A percentile compares a stretch with the other conserved stretches of the same genome.
Evolutionary conservation across 2,329 filamentous ascomycete species (phyloP).

Genomic region (Ilyonectria robusta): DNA sequence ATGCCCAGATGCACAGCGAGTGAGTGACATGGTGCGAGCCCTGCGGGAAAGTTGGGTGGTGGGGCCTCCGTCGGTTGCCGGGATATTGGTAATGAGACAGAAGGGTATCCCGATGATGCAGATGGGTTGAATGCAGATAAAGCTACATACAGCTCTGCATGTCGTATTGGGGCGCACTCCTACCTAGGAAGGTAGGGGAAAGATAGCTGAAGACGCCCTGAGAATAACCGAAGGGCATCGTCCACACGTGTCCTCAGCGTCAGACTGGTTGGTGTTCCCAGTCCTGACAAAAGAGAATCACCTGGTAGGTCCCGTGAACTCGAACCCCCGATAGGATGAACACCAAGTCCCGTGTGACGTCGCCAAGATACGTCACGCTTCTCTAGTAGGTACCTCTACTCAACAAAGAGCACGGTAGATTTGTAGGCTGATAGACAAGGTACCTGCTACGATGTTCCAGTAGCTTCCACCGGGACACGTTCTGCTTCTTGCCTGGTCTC

Average conservation of each 20-base stretch:
- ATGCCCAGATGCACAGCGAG: constrained; percentile 6
- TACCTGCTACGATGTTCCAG: not conserved
- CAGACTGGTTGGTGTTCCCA: constrained; percentile 1
- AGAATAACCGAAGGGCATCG: not conserved
- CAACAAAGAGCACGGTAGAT: not conserved
- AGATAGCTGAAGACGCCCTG: not conserved
- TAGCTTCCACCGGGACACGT: not conserved
- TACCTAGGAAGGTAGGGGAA: not conserved
- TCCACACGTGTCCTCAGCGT: constrained; percentile 11
- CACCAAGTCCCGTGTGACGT: not conserved
- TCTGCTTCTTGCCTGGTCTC: not conserved
- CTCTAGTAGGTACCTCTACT: not conserved
- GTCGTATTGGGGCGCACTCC: not conserved
- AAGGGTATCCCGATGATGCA: not conserved
- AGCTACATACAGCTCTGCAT: not conserved
- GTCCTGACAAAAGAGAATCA: not conserved
- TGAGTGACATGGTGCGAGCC: constrained; percentile 9
- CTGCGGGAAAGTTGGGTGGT: constrained; percentile 6
- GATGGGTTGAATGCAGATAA: not conserved
- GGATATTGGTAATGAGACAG: not conserved
- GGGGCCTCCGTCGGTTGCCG: not conserved
- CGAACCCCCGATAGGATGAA: not conserved
- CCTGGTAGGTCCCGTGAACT: constrained; percentile 21
- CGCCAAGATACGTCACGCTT: not conserved
- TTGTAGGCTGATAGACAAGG: not conserved